Evolutionary conservation across 768 basidiomycete genomes (phyloP).

Genomic region (Boletus rubroflammeus): DNA sequence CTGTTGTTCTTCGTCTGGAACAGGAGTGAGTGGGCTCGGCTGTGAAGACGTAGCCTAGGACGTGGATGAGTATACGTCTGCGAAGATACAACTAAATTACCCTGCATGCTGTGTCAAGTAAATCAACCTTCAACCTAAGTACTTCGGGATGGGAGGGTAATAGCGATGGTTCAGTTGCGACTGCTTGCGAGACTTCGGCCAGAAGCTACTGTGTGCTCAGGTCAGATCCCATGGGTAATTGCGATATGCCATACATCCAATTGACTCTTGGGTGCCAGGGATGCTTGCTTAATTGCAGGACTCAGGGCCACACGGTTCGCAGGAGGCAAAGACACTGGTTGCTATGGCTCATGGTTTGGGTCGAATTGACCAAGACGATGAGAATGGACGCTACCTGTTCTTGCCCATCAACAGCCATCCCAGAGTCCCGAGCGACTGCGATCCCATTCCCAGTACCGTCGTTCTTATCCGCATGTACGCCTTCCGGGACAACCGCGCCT

Average conservation of each 20-base stretch:
- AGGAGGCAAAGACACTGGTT: neutral
- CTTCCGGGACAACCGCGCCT: neutral
- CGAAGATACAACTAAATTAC: constrained; percentile 6
- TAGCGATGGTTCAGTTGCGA: constrained; percentile 28
- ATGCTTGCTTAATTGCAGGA: constrained; percentile 11
- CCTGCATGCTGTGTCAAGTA: neutral
- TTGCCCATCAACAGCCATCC: constrained; percentile 17
- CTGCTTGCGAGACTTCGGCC: constrained; percentile 28
- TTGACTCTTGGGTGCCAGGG: constrained; percentile 21
- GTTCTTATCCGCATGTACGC: neutral
- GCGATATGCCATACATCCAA: constrained; percentile 24
- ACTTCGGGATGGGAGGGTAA: constrained; percentile 25
- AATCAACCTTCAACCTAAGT: constrained; percentile 15
- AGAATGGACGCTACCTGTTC: constrained; percentile 20
- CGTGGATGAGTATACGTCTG: neutral
- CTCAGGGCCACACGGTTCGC: constrained; percentile 1
- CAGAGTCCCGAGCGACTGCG: neutral
- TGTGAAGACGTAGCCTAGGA: constrained; percentile 16
- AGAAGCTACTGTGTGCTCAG: constrained; percentile 23
- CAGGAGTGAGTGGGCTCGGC: constrained; percentile 22
- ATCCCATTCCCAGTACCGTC: neutral
- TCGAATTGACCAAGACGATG: neutral
- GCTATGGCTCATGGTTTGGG: constrained; percentile 8
- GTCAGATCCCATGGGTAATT: constrained; percentile 13
- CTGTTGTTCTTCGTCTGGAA: constrained; percentile 11